Evolutionary conservation across 164 flowering plant genomes (phyloP).

Genomic region (Houttuynia cordata): DNA sequence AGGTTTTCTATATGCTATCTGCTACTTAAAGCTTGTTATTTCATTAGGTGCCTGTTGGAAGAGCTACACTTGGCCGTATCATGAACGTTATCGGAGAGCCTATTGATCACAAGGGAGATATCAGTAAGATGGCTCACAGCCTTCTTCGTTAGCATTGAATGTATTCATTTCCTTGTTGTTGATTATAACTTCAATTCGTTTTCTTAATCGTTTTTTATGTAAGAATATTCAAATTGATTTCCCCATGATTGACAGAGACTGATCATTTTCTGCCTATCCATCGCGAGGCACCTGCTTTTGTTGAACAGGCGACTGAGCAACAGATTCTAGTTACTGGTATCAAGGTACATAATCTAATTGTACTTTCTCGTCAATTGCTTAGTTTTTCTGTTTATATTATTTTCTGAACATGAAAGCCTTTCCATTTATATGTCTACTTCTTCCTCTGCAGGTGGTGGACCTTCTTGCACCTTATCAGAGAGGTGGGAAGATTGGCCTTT

Average conservation of each 20-base stretch:
- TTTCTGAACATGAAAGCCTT: neutral
- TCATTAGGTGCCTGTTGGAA: constrained; percentile 85
- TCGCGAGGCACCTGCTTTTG: constrained; percentile 91
- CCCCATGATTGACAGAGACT: constrained; percentile 37
- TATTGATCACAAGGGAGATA: constrained; percentile 80
- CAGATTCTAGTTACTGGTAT: constrained; percentile 93
- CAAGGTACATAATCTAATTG: constrained; percentile 32
- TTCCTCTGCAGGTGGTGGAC: constrained; percentile 65
- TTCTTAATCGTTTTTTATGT: too few relatives aligned
- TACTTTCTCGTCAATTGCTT: neutral
- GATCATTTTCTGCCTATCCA: constrained; percentile 88
- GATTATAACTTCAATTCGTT: too few relatives aligned
- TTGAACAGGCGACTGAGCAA: constrained; percentile 91
- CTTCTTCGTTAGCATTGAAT: neutral
- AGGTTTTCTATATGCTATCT: too few relatives aligned
- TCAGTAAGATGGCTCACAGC: constrained; percentile 41
- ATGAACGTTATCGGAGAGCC: constrained; percentile 98
- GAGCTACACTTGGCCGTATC: constrained; percentile 95
- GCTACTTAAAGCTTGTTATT: neutral
- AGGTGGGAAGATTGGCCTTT: constrained; percentile 96
- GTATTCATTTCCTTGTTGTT: neutral
- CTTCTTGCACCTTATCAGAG: constrained; percentile 93
- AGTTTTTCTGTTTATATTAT: neutral
- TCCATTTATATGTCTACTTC: neutral
- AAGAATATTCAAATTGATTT: neutral